Conservation (phyloP, 805 yeast genomes). For the Cyberlindnera petersonii region DNA sequence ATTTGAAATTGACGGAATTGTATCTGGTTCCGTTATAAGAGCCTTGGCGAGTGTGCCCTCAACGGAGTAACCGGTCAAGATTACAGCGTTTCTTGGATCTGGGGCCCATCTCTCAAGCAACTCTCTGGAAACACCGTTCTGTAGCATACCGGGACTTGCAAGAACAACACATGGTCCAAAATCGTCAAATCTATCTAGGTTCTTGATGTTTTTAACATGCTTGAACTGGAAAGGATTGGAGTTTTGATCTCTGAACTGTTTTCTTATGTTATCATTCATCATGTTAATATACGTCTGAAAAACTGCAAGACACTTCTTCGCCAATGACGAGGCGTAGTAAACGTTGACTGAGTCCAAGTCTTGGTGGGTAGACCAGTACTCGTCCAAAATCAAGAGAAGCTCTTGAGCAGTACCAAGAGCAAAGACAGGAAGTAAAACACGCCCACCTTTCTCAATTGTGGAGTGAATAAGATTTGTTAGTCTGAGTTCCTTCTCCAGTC, state of each 20-base stretch:
- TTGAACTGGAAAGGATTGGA: slow-evolving; percentile 90
- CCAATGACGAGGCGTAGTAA: slow-evolving; percentile 88
- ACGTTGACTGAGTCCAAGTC: slow-evolving; percentile 80
- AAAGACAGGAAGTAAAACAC: slow-evolving; percentile 89
- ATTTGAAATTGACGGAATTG: slow-evolving; percentile 79
- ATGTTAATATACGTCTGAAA: slow-evolving; percentile 94
- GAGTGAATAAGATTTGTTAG: slow-evolving; percentile 79
- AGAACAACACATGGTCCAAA: slow-evolving; percentile 93
- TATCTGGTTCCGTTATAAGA: slow-evolving; percentile 80
- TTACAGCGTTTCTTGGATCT: slow-evolving; percentile 81
- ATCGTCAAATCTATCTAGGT: slow-evolving; percentile 83
- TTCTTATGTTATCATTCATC: slow-evolving; percentile 91
- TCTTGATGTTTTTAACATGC: slow-evolving; percentile 73
- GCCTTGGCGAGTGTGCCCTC: slow-evolving; percentile 98
- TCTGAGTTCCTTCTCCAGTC: slow-evolving; percentile 78
- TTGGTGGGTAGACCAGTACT: slow-evolving; percentile 84
- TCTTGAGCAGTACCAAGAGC: slow-evolving; percentile 98
- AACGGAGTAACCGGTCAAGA: slow-evolving; percentile 94
- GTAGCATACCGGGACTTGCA: slow-evolving; percentile 98
- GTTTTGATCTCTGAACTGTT: slow-evolving; percentile 68
- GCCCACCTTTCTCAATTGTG: slow-evolving; percentile 82
- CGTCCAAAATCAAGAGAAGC: slow-evolving; percentile 81
- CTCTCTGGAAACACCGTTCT: slow-evolving; percentile 90
- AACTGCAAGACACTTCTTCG: slow-evolving; percentile 95
- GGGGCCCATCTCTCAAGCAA: slow-evolving; percentile 96